Evolutionary conservation across 192 early-diverging fungal genomes (phyloP), one percentile per base, ranked within the genome.

Genomic region (Phycomyces blakesleeanus): DNA sequence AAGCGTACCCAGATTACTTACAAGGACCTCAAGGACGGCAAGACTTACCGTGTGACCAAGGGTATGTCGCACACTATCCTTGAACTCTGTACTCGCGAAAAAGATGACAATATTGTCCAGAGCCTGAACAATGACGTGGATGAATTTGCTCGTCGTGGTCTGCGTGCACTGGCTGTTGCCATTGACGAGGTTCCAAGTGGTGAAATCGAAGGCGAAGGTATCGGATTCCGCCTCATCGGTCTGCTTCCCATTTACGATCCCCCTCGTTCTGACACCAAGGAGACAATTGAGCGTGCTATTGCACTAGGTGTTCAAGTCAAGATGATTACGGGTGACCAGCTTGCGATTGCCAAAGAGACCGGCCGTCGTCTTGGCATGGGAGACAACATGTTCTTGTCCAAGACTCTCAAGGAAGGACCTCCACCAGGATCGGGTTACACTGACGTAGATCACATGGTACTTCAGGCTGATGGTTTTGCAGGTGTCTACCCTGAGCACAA

Each of bases 271-370:
- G 89, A 91, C 69, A 87, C 89, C 64, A 87, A 87, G 82, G 87
- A 88, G 67, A 91, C 89, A 54, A 88, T 91, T 63, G 82, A 85
- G 55, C 85, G 84, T 56, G 84, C 85, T 67, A 77, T 80, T 58
- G 83, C 79, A 55, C 83, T 88, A 51, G 89, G 89, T 71, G 83
- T 91, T 34, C 64, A 85, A 68, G 90, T 96, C 73, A 94, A 94
- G 84, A 96, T 96, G 94, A 91, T 96, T 72, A 96, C 94, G 61
- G 94, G 69, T 73, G 94, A 96, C 79, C 92, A 94, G 77, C 76
- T 87, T 37, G 85, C 82, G 29, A 84, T 85, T 63, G 87, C 82
- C 12, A 91, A 80, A 78, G 80, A 93, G 88, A 89, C 81, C 51
- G 85, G 81, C 34, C 77, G 80, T 69, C 76, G 80, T 69, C 89